Evolutionary conservation across 805 yeast species (phyloP).

Genomic region (Kuraishia ogatae): DNA sequence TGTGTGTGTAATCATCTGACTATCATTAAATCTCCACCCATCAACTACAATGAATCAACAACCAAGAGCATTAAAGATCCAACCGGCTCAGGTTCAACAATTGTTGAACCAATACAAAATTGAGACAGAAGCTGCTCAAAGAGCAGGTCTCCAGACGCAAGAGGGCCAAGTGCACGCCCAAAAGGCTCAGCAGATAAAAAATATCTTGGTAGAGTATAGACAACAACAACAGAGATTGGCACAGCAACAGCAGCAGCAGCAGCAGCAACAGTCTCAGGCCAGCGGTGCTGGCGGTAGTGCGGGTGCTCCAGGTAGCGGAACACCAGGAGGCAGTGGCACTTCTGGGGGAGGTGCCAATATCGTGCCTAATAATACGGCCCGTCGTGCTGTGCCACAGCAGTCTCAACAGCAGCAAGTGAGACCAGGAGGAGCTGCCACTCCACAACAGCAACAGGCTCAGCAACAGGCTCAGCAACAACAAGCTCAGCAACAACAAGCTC

Average conservation of each 20-base stretch:
- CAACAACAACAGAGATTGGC: conserved; percentile 16
- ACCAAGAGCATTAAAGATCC: conserved; percentile 19
- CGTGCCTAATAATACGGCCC: neutral
- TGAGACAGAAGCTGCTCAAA: conserved; percentile 54
- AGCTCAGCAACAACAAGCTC: neutral
- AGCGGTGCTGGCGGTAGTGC: neutral
- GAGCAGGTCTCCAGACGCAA: conserved; percentile 49
- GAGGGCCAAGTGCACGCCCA: conserved; percentile 55
- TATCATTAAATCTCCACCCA: too few species aligned
- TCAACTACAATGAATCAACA: conserved; percentile 12
- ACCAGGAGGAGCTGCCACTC: conserved; percentile 1
- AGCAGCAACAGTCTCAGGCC: conserved; percentile 6
- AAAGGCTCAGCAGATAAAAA: conserved; percentile 57
- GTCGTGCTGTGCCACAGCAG: neutral
- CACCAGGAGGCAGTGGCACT: neutral
- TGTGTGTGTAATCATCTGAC: too few species aligned
- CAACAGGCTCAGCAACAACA: conserved; percentile 1
- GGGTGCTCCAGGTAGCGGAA: neutral
- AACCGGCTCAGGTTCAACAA: conserved; percentile 47
- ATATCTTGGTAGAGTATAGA: conserved; percentile 39
- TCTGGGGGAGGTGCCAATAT: conserved; percentile 3
- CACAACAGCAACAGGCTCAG: conserved; percentile 10
- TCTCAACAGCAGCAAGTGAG: neutral
- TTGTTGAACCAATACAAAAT: conserved; percentile 49
- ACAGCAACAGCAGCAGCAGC: conserved; percentile 13